A percentile compares a stretch with the other conserved stretches of the same genome.
These are phyloP conservation scores for Hordeum marinum DNA, from an alignment of 176 grass and related monocot species.

Conservation along the genomic window DNA sequence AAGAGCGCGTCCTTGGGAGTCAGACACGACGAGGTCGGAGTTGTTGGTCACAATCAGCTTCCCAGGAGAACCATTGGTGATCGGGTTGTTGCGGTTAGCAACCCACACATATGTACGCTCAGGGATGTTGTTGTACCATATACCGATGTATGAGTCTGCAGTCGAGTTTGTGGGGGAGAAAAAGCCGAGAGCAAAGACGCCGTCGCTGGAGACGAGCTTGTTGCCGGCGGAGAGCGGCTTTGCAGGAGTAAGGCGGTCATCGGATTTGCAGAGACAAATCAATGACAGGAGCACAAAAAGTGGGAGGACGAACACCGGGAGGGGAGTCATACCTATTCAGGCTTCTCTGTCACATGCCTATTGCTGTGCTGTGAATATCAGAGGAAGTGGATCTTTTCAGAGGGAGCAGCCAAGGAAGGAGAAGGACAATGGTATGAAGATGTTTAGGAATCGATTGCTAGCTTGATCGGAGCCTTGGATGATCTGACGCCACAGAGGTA, in stretches of 20 bases:
- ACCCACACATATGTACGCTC: neutral
- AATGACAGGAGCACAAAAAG: neutral
- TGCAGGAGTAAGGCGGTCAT: slow-evolving; percentile 21
- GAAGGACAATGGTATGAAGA: neutral
- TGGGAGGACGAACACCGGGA: neutral
- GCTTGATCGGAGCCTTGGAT: neutral
- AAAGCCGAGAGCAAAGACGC: too few relatives aligned
- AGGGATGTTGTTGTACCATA: slow-evolving; percentile 1
- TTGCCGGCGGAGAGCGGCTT: slow-evolving; percentile 6
- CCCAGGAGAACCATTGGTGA: neutral
- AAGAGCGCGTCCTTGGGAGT: neutral
- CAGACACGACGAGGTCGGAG: neutral
- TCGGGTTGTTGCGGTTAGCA: neutral
- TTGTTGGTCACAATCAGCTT: neutral
- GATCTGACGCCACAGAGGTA: neutral
- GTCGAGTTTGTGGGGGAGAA: neutral
- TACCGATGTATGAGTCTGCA: neutral
- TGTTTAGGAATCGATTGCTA: neutral
- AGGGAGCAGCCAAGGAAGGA: neutral
- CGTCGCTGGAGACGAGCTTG: slow-evolving; percentile 16
- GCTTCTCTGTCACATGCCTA: neutral
- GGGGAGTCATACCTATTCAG: neutral
- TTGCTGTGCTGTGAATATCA: neutral
- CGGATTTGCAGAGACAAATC: neutral
- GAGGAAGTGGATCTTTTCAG: neutral